phyloP scores from a whole-genome alignment of 768 basidiomycete genomes.

The Cystobasidium onofrii region DNA sequence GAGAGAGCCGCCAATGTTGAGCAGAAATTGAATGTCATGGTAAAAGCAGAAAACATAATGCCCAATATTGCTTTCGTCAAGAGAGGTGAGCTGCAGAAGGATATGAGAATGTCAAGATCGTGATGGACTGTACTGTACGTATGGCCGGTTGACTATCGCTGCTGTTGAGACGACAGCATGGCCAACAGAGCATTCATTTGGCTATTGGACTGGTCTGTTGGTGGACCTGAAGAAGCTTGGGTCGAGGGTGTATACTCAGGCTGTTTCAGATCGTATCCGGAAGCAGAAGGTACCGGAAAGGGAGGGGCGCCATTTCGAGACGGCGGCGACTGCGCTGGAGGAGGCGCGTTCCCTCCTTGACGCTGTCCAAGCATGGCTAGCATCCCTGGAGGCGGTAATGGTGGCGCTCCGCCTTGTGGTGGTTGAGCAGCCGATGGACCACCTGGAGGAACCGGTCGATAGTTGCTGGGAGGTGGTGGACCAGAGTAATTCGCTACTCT shows the following conservation, averaged over 20 bases:
- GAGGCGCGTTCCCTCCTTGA: not conserved
- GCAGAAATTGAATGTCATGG: not conserved
- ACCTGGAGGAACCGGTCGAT: not conserved
- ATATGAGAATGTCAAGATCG: not conserved
- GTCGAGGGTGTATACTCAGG: not conserved
- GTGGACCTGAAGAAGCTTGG: not conserved
- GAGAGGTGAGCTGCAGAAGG: not conserved
- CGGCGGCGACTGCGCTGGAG: not conserved
- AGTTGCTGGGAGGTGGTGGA: not conserved
- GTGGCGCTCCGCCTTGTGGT: not conserved
- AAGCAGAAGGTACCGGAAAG: not conserved
- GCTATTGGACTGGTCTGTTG: not conserved
- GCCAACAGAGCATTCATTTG: constrained; percentile 27
- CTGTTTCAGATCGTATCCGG: not conserved
- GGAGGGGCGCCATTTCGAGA: not conserved
- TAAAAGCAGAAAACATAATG: not conserved
- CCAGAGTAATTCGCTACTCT: not conserved
- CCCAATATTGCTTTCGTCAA: too few relatives aligned
- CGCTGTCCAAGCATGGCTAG: not conserved
- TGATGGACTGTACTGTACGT: not conserved
- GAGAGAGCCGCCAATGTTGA: not conserved
- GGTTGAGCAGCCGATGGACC: not conserved
- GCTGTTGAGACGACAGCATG: constrained; percentile 25
- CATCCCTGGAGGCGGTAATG: not conserved
- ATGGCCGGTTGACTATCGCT: not conserved